phyloP scores from a whole-genome alignment of 192 early-diverging fungal genomes.

The Coemansia sp. region DNA sequence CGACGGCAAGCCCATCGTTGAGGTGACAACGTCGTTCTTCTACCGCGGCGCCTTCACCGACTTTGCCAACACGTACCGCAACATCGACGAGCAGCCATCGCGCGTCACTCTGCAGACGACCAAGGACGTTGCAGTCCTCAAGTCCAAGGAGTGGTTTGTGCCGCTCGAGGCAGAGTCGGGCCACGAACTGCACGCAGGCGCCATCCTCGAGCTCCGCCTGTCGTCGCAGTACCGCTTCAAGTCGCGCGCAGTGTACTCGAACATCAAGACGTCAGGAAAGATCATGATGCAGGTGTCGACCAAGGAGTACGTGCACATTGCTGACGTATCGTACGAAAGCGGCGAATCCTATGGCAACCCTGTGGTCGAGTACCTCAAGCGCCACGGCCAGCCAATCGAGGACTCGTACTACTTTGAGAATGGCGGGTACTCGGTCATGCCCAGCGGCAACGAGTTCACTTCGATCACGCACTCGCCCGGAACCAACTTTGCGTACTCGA shows the following conservation, averaged over 20 bases:
- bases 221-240: constrained; percentile 52
- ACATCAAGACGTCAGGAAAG: constrained; percentile 73
- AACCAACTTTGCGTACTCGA: constrained; percentile 88
- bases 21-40: constrained; percentile 89
- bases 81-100: constrained; percentile 80
- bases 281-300: constrained; percentile 79
- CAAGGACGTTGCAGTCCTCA: constrained; percentile 89
- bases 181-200: constrained; percentile 65
- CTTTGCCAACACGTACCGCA: constrained; percentile 86
- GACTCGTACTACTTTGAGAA: constrained; percentile 87
- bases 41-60: constrained; percentile 90
- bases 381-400: constrained; percentile 83
- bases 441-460: constrained; percentile 78
- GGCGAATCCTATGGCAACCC: constrained; percentile 83
- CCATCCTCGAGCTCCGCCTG: constrained; percentile 57
- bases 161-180: constrained; percentile 22
- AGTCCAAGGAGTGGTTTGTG: constrained; percentile 88
- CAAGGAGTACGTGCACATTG: constrained; percentile 84
- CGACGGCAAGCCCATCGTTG: constrained; percentile 75
- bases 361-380: constrained; percentile 86
- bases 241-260: constrained; percentile 63
- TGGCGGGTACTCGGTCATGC: constrained; percentile 92
- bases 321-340: constrained; percentile 74
- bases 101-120: constrained; percentile 70
- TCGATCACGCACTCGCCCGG: constrained; percentile 84